phyloP scores from a whole-genome alignment of 768 basidiomycete species.

The Suillus brevipes region DNA sequence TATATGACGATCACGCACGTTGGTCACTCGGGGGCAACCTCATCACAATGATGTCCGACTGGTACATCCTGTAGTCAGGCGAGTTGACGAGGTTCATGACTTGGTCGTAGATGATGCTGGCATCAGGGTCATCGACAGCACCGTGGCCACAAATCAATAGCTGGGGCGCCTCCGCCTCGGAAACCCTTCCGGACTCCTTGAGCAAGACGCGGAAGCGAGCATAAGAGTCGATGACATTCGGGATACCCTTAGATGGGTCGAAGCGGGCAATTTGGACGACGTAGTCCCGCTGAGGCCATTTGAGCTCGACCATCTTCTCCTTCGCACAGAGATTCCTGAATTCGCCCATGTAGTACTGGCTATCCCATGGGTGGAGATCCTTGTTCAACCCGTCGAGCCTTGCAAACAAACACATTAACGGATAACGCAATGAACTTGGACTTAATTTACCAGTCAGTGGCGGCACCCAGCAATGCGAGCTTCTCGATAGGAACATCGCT shows the following conservation, averaged over 20 bases:
- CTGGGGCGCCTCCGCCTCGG: constrained; percentile 62
- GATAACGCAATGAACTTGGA: constrained; percentile 8
- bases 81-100: constrained; percentile 60
- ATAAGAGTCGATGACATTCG: constrained; percentile 86
- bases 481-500: constrained; percentile 75
- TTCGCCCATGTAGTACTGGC: constrained; percentile 88
- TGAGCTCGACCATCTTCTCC: constrained; percentile 79
- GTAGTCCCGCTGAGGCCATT: constrained; percentile 83
- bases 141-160: constrained; percentile 87
- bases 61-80: constrained; percentile 51
- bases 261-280: constrained; percentile 93
- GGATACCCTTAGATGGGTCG: constrained; percentile 85
- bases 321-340: constrained; percentile 75
- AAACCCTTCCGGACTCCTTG: constrained; percentile 40
- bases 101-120: constrained; percentile 87
- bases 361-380: constrained; percentile 75
- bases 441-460: constrained; percentile 70
- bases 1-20: constrained; percentile 44
- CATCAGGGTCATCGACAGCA: constrained; percentile 93
- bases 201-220: constrained; percentile 75
- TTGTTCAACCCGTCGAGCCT: constrained; percentile 97
- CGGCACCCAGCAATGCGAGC: constrained; percentile 74
- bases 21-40: constrained; percentile 82
- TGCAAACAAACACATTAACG: constrained; percentile 8
- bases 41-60: constrained; percentile 74